These are phyloP conservation scores for Hymenotorrendiella dingleyae DNA, from an alignment of 2,329 filamentous ascomycete genomes.

Conservation along the genomic window DNA sequence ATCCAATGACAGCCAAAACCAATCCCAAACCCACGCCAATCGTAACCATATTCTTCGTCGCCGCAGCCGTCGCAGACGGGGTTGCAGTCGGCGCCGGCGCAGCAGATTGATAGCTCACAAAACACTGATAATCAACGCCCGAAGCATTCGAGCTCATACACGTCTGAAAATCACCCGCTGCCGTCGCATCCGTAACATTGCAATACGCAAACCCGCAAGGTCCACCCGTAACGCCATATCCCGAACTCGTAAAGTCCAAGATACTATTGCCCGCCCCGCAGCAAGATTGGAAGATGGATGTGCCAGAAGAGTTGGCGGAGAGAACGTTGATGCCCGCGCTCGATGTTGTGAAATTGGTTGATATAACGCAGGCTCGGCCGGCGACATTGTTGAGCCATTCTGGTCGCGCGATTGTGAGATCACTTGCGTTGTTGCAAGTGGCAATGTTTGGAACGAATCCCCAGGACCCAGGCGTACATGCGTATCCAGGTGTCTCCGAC, in stretches of 20 bases:
- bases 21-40: background rate
- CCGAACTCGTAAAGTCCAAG: background rate
- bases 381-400: background rate
- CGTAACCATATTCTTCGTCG: background rate
- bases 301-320: background rate
- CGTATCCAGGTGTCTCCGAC: background rate
- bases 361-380: conserved; percentile 2
- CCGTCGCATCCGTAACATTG: conserved; percentile 2
- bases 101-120: conserved; percentile 1
- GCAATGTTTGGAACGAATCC: conserved; percentile 3
- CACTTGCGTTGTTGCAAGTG: background rate
- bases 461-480: conserved; percentile 1
- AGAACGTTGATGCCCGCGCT: background rate
- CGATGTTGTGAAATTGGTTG: conserved; percentile 4
- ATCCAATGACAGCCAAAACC: background rate
- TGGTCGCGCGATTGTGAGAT: background rate
- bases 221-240: conserved; percentile 2
- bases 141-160: conserved; percentile 2
- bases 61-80: background rate
- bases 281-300: conserved; percentile 2
- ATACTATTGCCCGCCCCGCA: background rate
- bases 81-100: background rate
- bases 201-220: conserved; percentile 5
- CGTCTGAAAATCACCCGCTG: background rate
- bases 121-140: conserved; percentile 1